Evolutionary conservation across 768 basidiomycete genomes (phyloP), one percentile per base, ranked within the genome.

Genomic region (Auricularia sp.): DNA sequence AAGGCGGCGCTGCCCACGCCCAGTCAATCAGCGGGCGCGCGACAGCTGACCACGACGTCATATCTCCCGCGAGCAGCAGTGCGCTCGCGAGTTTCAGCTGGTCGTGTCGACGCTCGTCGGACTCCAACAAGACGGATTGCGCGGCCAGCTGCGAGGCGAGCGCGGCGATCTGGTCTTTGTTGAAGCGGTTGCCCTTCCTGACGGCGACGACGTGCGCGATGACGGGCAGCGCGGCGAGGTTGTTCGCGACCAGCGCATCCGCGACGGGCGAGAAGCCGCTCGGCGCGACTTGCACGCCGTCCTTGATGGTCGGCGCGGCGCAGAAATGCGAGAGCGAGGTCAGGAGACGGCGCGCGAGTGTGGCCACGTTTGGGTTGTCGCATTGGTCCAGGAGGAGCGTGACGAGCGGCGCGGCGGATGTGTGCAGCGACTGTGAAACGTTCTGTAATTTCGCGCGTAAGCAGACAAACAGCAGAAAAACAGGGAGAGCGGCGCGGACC

Each of bases 261-360:
- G 81, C 80, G 2, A 91, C 68, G 0, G 80, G 70, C 3, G 80
- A 71, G 71, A 89, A 92, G 29, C 61, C 86, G 81, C 29, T 88
- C 85, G 0, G 87, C 74, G 29, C 79, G 79, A 67, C 34, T 14
- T n/a, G 11, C 11, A 35, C 56, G 29, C 29, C 34, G 56, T 59
- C 56, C 18, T 34, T 35, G 18, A 35, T 7, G 6, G 29, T n/a
- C 18, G 56, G 29, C 23, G 23, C 14, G 34, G 87, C 87, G 72
- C 87, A 87, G 69, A 96, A 92, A 70, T 96, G 94, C 21, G 89
- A 84, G 11, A 93, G 75, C 0, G 92, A 87, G 0, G 92, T 95
- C 2, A 93, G 75, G 1, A 87, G 76, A 39, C 92, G 84, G 8
- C 89, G 86, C 36, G 91, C 71, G 34, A 91, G 79, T 0, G 79